Conservation (phyloP, 1,284 basidiomycete species). For the Moesziomyces sp. region DNA sequence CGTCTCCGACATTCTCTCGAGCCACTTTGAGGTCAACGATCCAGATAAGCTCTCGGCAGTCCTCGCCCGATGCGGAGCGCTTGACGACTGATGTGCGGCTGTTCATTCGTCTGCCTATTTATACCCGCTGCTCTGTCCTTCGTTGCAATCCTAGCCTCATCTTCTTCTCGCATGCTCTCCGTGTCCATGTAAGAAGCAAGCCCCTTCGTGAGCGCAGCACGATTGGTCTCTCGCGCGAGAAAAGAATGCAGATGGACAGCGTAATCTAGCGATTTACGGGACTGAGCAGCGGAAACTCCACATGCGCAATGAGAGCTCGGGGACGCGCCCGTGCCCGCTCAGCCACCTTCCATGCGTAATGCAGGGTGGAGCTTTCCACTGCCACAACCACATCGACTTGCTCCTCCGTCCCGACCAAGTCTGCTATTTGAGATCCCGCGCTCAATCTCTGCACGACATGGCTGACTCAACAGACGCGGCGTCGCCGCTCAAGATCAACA, state of each 20-base stretch:
- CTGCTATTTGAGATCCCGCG: no score
- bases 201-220: background rate
- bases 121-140: background rate
- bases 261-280: no score
- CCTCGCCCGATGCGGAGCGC: constrained; percentile 35
- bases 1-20: constrained; percentile 52
- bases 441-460: constrained; percentile 9
- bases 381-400: background rate
- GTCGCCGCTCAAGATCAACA: constrained; percentile 55
- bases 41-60: constrained; percentile 24
- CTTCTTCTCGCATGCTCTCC: background rate
- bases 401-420: background rate
- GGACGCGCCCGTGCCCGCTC: background rate
- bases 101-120: no score
- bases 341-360: background rate
- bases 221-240: no score
- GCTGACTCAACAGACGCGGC: constrained; percentile 38
- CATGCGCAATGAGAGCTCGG: background rate
- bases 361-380: background rate
- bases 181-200: no score
- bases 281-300: background rate
- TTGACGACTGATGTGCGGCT: constrained; percentile 26
- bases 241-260: no score
- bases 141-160: background rate
- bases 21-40: constrained; percentile 57